phyloP scores from a whole-genome alignment of 805 yeast genomes.

The Cyberlindnera suaveolens region DNA sequence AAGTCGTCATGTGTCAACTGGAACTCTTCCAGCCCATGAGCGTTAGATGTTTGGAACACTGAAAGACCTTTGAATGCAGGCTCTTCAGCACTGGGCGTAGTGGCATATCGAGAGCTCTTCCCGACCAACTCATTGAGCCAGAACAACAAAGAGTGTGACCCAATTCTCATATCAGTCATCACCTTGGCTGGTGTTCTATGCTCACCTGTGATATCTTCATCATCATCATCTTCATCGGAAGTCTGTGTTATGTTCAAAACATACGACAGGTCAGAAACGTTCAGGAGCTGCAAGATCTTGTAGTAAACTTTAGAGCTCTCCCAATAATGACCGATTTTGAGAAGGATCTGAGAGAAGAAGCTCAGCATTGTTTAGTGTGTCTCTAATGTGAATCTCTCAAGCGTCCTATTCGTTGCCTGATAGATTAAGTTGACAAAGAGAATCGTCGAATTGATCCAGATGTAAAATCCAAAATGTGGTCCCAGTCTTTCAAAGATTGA shows the following conservation, averaged over 20 bases:
- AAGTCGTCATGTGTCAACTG: slow-evolving; percentile 25
- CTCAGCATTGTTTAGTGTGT: slow-evolving; percentile 10
- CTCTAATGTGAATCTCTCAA: slow-evolving; percentile 4
- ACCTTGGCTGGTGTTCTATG: slow-evolving; percentile 30
- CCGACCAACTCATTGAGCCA: slow-evolving; percentile 24
- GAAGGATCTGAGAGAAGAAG: slow-evolving; percentile 15
- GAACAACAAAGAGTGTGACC: slow-evolving; percentile 26
- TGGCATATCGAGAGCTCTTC: slow-evolving; percentile 2
- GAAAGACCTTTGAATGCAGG: slow-evolving; percentile 3
- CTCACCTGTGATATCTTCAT: slow-evolving; percentile 19
- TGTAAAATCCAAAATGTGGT: slow-evolving; percentile 27
- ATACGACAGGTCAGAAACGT: slow-evolving; percentile 20
- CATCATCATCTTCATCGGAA: slow-evolving; percentile 22
- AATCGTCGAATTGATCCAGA: slow-evolving; percentile 30
- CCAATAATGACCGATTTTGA: slow-evolving; percentile 23
- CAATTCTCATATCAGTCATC: slow-evolving; percentile 29
- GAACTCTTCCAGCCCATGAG: slow-evolving; percentile 18
- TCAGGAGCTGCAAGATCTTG: slow-evolving; percentile 23
- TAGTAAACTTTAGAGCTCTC: slow-evolving; percentile 24
- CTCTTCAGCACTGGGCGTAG: not conserved
- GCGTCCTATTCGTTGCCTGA: slow-evolving; percentile 5
- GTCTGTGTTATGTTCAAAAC: slow-evolving; percentile 3
- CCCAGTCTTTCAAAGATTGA: slow-evolving; percentile 21
- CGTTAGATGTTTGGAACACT: slow-evolving; percentile 14
- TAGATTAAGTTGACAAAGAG: slow-evolving; percentile 25